phyloP scores from a whole-genome alignment of 371 early-diverging fungal genomes.

The Blastocladiella emersonii region DNA sequence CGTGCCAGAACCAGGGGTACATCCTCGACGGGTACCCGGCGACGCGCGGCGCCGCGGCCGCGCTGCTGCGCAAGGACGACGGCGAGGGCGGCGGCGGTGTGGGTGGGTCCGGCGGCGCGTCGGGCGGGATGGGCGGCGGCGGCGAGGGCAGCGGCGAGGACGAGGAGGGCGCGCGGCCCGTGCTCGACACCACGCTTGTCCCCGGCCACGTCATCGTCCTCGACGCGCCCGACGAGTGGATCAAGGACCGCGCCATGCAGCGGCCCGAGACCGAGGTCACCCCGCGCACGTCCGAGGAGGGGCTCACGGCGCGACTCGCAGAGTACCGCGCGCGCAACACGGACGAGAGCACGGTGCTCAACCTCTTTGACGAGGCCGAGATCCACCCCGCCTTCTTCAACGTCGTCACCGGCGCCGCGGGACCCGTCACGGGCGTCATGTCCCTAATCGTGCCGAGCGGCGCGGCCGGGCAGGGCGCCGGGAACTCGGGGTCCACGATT shows the following conservation, averaged over 20 bases:
- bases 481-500: no score
- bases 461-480: no score
- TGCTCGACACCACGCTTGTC: background rate
- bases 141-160: background rate
- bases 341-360: slow-evolving; percentile 34
- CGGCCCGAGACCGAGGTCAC: slow-evolving; percentile 29
- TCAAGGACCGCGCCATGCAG: slow-evolving; percentile 32
- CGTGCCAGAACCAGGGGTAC: slow-evolving; percentile 38
- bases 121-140: background rate
- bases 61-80: slow-evolving; percentile 17
- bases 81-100: background rate
- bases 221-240: slow-evolving; percentile 26
- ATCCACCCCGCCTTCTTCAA: slow-evolving; percentile 23
- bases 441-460: no score
- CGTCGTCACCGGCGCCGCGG: slow-evolving; percentile 4
- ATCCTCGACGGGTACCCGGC: slow-evolving; percentile 33
- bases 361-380: slow-evolving; percentile 39
- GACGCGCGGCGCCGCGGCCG: slow-evolving; percentile 21
- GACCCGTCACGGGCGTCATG: background rate
- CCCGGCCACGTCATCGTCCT: slow-evolving; percentile 30
- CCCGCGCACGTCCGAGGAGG: slow-evolving; percentile 29
- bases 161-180: background rate
- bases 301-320: slow-evolving; percentile 26
- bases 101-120: background rate
- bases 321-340: slow-evolving; percentile 26